phyloP scores from a whole-genome alignment of 805 yeast genomes.

The Lachancea kluyveri region DNA sequence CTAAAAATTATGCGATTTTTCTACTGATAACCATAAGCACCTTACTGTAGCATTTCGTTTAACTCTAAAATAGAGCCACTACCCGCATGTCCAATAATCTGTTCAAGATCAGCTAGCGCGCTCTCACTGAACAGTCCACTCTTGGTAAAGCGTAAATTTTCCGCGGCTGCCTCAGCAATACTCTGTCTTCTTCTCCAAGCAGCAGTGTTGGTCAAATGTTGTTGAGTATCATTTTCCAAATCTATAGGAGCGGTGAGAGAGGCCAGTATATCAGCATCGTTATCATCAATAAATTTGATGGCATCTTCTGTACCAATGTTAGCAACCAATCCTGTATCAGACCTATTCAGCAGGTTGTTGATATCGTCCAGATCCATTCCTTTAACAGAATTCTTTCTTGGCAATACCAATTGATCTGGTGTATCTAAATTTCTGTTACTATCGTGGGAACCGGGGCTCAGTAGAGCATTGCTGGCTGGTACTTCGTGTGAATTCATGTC shows the following conservation, averaged over 20 bases:
- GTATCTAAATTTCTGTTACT: neutral
- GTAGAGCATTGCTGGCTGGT: neutral
- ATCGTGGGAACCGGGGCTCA: neutral
- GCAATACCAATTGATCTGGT: conserved; percentile 4
- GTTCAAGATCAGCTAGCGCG: conserved; percentile 70
- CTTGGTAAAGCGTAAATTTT: conserved; percentile 65
- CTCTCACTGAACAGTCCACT: conserved; percentile 73
- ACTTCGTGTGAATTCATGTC: conserved; percentile 1
- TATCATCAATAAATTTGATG: conserved; percentile 15
- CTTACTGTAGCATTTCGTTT: conserved; percentile 7
- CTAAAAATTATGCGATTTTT: too few species aligned
- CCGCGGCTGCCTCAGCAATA: conserved; percentile 67
- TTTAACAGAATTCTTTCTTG: conserved; percentile 23
- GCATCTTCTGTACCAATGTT: conserved; percentile 17
- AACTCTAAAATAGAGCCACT: conserved; percentile 6
- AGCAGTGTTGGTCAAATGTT: conserved; percentile 18
- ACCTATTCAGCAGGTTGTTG: conserved; percentile 19
- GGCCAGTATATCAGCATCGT: conserved; percentile 29
- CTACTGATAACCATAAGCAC: too few species aligned
- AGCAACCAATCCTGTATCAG: conserved; percentile 6
- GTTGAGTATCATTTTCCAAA: conserved; percentile 13
- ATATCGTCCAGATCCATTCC: conserved; percentile 29
- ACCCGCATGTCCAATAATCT: conserved; percentile 28
- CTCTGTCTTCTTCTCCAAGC: conserved; percentile 55
- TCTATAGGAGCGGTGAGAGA: conserved; percentile 31